Base-by-base conservation (phyloP, 805 yeast genomes). In the Lipomyces sp. region DNA sequence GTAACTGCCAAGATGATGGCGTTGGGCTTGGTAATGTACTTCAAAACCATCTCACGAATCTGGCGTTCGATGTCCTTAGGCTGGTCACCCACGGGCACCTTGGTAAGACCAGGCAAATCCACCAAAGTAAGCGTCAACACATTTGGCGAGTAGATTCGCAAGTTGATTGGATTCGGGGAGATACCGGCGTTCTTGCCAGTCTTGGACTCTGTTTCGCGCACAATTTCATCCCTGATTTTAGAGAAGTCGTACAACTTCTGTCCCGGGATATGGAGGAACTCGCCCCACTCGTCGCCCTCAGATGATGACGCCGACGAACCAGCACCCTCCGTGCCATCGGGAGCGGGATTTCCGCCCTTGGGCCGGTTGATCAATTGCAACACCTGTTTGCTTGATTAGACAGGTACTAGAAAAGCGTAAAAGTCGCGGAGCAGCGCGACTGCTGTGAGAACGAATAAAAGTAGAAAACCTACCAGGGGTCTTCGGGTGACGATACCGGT, bases 71-170 rank as follows among this genome's bases (percentile, higher is more conserved):
- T 93, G 69, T 93, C 98, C 63, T 86, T 84, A 48, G 98, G 98
- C 71, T 93, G 98, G 71, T 93, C 98, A 43, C 98, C 98, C 49
- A 93, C 96, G 3, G 98, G 98, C 34, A 93, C 98, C 68, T 93
- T 93, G 36, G 98, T 93, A 64, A 93, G 79, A 54, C 98, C 98
- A 8, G 98, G 98, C 64, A 93, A 78, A 72, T 93, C 98, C 36
- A 93, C 97, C 63, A 93, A 77, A 6, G 98, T 93, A 67, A 91
- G 79, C 18, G 96, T 90, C 59, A 91, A 75, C 40, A 91, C 98
- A 62, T 88, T 89, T 21, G 98, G 98, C 23, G 96, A 88, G 70
- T 79, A 90, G 54, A 93, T 84, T 68, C 96, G 83, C 66, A 93
- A 76, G 70, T 93, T 91, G 67, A 93, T 93, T 39, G 98, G 98